Evolutionary conservation across 768 basidiomycete genomes (phyloP), one percentile per base, ranked within the genome.

Genomic region (Termitomyces sp.): DNA sequence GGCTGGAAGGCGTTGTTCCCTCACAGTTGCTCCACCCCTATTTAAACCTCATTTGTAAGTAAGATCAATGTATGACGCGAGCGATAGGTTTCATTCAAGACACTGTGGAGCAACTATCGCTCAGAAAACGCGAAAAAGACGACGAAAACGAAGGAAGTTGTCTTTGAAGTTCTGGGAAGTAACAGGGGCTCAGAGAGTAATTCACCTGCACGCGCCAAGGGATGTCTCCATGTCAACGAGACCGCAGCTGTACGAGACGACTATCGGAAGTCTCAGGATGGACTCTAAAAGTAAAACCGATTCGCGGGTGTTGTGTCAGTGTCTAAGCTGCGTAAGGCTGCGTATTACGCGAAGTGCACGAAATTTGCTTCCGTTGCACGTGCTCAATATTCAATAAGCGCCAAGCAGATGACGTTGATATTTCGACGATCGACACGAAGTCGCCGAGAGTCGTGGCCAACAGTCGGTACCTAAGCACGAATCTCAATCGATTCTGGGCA

Each of bases 1-100:
- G 32, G 26, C 16, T 28, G 46, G 49, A 20, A 41, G 44, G 33
- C 18, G 18, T 44, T 46, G 2, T 4, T 12, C 16, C 35, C 43
- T 40, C 49, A 20, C n/a, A 13, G 36, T 14, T 18, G 20, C 47
- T 50, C 58, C 54, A 51, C 61, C 54, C 61, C 55, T 59, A 59
- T 62, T 56, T 59, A 62, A 55, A 59, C 44, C 30, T 4, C 55
- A 49, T 62, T 54, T 56, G 58, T 62, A 56, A 59, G 55, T 41
- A 54, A 43, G 38, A 9, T 6, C 43, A 28, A 28, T 33, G 23
- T 48, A 62, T 62, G 61, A 62, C 61, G 58, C 50, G 44, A 32
- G 36, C 14, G 3, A n/a, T 16, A 53, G 30, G 43, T 43, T 12
- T 44, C 47, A 30, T 32, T 51, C 56, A 55, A 62, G 61, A 62